Evolutionary conservation across 306 rosid genomes (phyloP).

Genomic region (Cucumis melo): DNA sequence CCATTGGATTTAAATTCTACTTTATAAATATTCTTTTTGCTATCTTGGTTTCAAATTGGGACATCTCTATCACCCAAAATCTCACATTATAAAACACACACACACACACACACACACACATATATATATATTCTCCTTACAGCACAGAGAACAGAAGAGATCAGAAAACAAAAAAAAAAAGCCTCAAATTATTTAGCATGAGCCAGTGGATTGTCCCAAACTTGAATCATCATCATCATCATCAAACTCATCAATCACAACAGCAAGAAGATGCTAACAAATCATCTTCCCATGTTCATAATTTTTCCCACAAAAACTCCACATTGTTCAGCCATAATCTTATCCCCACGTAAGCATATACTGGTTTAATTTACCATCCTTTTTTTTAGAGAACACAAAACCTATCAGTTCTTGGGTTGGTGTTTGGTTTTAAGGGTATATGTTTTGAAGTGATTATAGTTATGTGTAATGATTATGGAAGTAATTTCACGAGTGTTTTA

Average conservation of each 20-base stretch:
- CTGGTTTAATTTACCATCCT: not conserved
- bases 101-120: not conserved
- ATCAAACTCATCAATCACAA: not conserved
- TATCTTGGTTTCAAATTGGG: not conserved
- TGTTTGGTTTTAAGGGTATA: not conserved
- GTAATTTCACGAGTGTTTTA: too few species aligned
- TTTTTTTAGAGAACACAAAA: not conserved
- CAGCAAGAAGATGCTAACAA: not conserved
- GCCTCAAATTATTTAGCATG: not conserved
- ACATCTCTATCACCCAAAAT: not conserved
- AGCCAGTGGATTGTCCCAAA: not conserved
- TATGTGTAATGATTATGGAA: too few species aligned
- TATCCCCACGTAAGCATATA: not conserved
- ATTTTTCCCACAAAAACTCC: not conserved
- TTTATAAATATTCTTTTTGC: not conserved
- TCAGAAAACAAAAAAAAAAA: not conserved
- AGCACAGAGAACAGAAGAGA: not conserved
- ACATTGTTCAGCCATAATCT: not conserved
- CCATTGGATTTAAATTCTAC: not conserved
- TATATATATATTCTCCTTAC: not conserved
- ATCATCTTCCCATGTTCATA: not conserved
- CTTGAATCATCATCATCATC: not conserved
- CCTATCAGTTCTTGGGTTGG: not conserved
- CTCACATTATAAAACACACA: not conserved
- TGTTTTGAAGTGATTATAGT: too few species aligned